Conservation (phyloP, 768 basidiomycete genomes). For the Brasilioporus rufonigricans region DNA sequence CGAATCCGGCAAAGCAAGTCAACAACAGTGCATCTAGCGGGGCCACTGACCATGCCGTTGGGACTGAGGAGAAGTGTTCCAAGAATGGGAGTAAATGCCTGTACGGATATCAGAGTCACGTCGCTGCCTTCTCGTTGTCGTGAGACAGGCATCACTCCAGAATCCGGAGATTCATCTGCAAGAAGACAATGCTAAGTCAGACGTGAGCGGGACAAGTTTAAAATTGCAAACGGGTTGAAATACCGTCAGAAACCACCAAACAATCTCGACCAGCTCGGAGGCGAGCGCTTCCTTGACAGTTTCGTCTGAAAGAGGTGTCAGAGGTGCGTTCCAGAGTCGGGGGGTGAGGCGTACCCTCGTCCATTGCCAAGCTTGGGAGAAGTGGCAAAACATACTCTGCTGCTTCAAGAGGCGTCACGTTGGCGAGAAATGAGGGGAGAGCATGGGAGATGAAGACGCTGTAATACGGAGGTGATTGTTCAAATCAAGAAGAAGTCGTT, state of each 20-base stretch:
- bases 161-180: conserved; percentile 42
- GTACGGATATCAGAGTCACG: conserved; percentile 60
- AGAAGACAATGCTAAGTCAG: conserved; percentile 61
- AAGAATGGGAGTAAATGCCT: conserved; percentile 88
- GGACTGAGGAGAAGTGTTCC: conserved; percentile 84
- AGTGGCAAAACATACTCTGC: conserved; percentile 92
- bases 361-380: conserved; percentile 80
- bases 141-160: conserved; percentile 8
- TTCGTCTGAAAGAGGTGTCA: conserved; percentile 56
- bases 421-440: conserved; percentile 71
- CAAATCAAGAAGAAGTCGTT: not conserved
- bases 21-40: conserved; percentile 74
- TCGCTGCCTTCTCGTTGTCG: conserved; percentile 16
- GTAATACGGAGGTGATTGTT: conserved; percentile 30
- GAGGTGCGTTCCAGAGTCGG: not conserved
- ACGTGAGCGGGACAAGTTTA: conserved; percentile 1
- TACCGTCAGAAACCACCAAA: conserved; percentile 92
- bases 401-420: conserved; percentile 82
- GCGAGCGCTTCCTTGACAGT: conserved; percentile 85
- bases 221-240: conserved; percentile 10
- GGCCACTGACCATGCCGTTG: conserved; percentile 68
- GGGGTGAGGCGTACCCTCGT: conserved; percentile 57
- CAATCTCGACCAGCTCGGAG: conserved; percentile 70
- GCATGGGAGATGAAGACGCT: conserved; percentile 84
- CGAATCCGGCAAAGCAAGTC: conserved; percentile 71